Base-by-base conservation (phyloP, 352 stramenopile species). In the Phytophthora meadii region DNA sequence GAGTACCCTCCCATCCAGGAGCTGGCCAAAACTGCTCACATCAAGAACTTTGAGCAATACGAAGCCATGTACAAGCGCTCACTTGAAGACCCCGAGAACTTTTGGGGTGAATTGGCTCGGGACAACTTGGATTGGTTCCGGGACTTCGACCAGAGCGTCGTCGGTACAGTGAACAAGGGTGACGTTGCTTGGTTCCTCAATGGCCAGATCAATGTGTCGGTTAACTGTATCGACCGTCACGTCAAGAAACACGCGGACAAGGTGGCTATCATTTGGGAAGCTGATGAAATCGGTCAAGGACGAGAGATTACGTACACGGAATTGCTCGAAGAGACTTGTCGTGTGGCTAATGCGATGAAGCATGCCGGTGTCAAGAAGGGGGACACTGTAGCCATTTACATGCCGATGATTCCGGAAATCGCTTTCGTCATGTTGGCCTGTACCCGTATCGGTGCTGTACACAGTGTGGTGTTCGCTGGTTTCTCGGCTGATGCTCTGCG, bases 321-420 rank as follows among this genome's bases (percentile, higher is more conserved):
- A 54, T 65, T 86, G 25, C 62, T 83, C 12, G 63, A 82, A 37
- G 72, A 82, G 54, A 79, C 73, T 8, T 99, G 84, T 59, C 79
- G 95, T 15, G 94, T 99, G 63, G 97, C 98, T 3, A 99, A 99
- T 74, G 95, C 93, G n/a, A 89, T 99, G 64, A 95, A 97, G 59
- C 72, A 86, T 15, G 75, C 81, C 14, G 96, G 97, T 36, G 75
- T 94, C n/a, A 76, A 76, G 53, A 88, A 98, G 69, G 97, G 97
- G 5, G 97, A 99, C 82, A 91, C 95, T 10, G 97, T 99, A 4
- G 98, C 95, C 15, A 89, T 99, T 32, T 99, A 99, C 84, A 98
- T 99, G 97, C 98, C 98, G 32, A 99, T 99, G 97, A 98, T 99
- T 49, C 97, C 97, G 7, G 97, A 99, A 74, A 79, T 97, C 5